Conservation (phyloP, 2,329 filamentous ascomycete species). For the Chalaropsis thielavioides region DNA sequence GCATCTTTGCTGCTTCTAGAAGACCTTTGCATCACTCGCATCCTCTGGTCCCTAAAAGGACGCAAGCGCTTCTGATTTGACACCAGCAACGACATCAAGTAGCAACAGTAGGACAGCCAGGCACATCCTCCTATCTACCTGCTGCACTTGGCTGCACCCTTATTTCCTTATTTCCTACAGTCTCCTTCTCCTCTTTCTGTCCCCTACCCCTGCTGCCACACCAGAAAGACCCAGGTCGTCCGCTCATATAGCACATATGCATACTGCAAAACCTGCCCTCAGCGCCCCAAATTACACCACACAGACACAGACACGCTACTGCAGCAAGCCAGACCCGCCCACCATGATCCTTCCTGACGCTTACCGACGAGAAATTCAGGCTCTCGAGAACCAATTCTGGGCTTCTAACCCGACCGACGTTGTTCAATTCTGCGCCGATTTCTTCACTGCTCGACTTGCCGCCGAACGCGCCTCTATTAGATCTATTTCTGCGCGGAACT, state of each 20-base stretch:
- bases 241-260: neutral
- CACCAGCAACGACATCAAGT: neutral
- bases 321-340: constrained; percentile 5
- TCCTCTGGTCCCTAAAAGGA: constrained; percentile 6
- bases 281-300: constrained; percentile 5
- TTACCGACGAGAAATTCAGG: constrained; percentile 48
- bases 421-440: constrained; percentile 56
- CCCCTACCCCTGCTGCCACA: constrained; percentile 3
- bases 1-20: constrained; percentile 11
- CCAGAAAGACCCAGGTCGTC: neutral
- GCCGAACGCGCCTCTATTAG: constrained; percentile 38
- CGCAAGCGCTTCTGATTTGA: constrained; percentile 5
- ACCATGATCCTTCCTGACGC: constrained; percentile 35
- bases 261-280: constrained; percentile 1
- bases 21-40: neutral
- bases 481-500: constrained; percentile 15
- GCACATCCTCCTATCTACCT: neutral
- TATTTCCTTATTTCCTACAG: constrained; percentile 1
- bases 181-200: neutral
- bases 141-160: neutral
- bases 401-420: constrained; percentile 46
- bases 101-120: neutral
- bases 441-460: constrained; percentile 51
- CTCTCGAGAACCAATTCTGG: constrained; percentile 46
- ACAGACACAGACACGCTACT: constrained; percentile 5